These are phyloP conservation scores for Podaxis rugospora DNA, from an alignment of 768 basidiomycete species.

Conservation along the genomic window DNA sequence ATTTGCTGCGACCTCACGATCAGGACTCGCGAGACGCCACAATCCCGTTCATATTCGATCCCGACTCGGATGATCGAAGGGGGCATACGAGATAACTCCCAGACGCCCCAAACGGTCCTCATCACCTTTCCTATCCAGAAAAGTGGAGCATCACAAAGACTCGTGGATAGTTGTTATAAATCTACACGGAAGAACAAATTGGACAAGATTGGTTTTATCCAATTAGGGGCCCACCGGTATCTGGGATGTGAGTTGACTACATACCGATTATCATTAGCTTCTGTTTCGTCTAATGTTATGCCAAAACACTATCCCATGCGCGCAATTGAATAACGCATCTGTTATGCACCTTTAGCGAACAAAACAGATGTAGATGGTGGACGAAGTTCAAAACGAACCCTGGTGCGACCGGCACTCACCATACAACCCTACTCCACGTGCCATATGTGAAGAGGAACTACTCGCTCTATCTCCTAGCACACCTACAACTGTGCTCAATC, in stretches of 20 bases:
- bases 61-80: conserved; percentile 36
- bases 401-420: conserved; percentile 56
- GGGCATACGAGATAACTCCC: conserved; percentile 43
- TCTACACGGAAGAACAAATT: conserved; percentile 18
- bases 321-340: not conserved
- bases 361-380: not conserved
- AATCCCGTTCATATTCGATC: conserved; percentile 54
- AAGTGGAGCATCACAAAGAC: conserved; percentile 38
- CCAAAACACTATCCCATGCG: not conserved
- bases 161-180: conserved; percentile 46
- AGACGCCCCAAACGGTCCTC: conserved; percentile 45
- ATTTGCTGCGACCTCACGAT: conserved; percentile 51
- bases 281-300: not conserved
- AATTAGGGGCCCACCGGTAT: conserved; percentile 57
- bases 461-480: conserved; percentile 34
- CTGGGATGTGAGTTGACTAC: conserved; percentile 45
- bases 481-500: conserved; percentile 55
- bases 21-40: conserved; percentile 44
- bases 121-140: conserved; percentile 53
- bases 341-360: not conserved
- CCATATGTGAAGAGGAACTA: conserved; percentile 51
- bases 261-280: not conserved
- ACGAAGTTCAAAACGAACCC: not conserved
- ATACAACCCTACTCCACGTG: conserved; percentile 38
- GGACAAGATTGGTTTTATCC: conserved; percentile 41